These are phyloP conservation scores for Dioscorea zingiberensis DNA, from an alignment of 106 monocot species.

Conservation along the genomic window DNA sequence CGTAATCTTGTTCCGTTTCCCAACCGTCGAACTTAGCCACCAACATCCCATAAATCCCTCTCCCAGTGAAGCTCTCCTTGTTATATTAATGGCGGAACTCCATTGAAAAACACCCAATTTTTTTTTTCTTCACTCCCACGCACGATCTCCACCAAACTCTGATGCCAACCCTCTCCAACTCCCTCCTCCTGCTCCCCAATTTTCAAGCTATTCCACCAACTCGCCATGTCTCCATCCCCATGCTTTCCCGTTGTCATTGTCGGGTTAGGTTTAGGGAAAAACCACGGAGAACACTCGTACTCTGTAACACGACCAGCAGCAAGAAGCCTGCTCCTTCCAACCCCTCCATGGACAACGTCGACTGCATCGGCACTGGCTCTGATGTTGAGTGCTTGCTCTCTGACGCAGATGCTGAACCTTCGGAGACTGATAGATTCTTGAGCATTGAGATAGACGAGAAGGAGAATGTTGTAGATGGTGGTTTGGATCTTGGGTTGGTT, in stretches of 20 bases:
- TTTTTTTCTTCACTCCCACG: too few species aligned
- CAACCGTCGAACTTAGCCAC: too few species aligned
- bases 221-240: neutral
- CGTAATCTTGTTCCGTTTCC: too few species aligned
- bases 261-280: constrained; percentile 1
- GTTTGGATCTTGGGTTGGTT: constrained; percentile 4
- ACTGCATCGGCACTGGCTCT: constrained; percentile 63
- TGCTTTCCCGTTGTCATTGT: too few species aligned
- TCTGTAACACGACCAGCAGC: constrained; percentile 7
- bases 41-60: too few species aligned
- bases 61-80: too few species aligned
- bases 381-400: constrained; percentile 59
- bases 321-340: neutral
- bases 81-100: too few species aligned
- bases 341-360: constrained; percentile 20
- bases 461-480: neutral
- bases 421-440: neutral
- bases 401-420: constrained; percentile 12
- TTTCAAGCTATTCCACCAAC: neutral
- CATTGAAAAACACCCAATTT: too few species aligned
- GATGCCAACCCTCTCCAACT: constrained; percentile 14
- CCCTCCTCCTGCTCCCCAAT: neutral
- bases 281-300: neutral
- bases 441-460: constrained; percentile 17
- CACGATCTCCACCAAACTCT: neutral